Conservation (phyloP, 352 stramenopile genomes). For the Pythium sp. region DNA sequence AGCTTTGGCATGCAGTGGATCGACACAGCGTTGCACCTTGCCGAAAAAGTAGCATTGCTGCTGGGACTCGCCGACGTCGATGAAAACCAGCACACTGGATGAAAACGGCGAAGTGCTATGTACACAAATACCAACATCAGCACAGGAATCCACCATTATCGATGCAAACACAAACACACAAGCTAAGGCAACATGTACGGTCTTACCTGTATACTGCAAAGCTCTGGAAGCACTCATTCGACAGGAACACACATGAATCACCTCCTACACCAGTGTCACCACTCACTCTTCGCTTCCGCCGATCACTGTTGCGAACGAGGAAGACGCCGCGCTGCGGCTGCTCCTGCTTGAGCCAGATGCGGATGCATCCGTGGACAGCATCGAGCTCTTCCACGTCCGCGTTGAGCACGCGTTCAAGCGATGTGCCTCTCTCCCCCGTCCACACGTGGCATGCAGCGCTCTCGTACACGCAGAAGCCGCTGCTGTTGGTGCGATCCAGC, state of each 20-base stretch:
- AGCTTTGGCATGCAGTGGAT: not conserved
- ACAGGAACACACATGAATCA: constrained; percentile 27
- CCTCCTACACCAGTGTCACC: not conserved
- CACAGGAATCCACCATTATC: not conserved
- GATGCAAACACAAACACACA: not conserved
- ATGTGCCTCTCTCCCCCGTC: constrained; percentile 27
- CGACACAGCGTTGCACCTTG: constrained; percentile 14
- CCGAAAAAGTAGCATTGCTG: constrained; percentile 66
- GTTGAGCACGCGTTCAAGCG: constrained; percentile 30
- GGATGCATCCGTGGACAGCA: constrained; percentile 9
- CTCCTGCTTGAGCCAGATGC: constrained; percentile 1
- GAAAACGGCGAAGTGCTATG: constrained; percentile 55
- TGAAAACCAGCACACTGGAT: constrained; percentile 40
- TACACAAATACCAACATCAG: not conserved
- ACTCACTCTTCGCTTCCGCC: not conserved
- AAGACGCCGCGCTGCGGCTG: constrained; percentile 6
- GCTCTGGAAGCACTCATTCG: constrained; percentile 25
- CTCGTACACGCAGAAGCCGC: constrained; percentile 22
- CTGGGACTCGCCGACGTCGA: constrained; percentile 32
- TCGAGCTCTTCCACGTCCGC: constrained; percentile 29
- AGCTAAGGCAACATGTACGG: not conserved
- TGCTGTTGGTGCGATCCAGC: not conserved
- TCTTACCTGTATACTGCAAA: constrained; percentile 43
- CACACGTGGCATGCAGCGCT: constrained; percentile 41
- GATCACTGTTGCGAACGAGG: not conserved